Percentiles rank a stretch among this genome's conserved stretches.
These are phyloP conservation scores for Cicer bijugum DNA, from an alignment of 306 rosid species.

Conservation along the genomic window DNA sequence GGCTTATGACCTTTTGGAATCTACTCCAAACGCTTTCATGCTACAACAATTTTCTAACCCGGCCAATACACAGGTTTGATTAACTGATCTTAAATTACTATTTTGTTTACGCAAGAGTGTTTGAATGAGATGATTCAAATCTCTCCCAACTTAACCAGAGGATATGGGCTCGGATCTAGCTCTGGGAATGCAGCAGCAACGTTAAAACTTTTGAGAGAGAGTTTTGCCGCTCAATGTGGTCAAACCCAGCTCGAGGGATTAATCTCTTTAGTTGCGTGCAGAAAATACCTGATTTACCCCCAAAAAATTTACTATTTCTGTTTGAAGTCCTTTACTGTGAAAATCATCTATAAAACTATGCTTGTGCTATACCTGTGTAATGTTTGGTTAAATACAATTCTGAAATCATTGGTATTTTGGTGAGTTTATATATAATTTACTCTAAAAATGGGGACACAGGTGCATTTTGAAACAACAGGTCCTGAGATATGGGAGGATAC, in stretches of 20 bases:
- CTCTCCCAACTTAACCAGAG: too few species aligned
- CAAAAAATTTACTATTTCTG: neutral
- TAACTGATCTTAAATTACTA: neutral
- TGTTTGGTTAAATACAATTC: constrained; percentile 2
- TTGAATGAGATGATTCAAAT: too few species aligned
- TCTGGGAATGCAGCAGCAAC: too few species aligned
- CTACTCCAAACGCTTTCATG: constrained; percentile 81
- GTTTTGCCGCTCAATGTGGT: too few species aligned
- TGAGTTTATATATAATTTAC: constrained; percentile 37
- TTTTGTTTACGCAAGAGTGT: too few species aligned
- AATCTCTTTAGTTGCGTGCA: too few species aligned
- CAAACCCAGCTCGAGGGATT: too few species aligned
- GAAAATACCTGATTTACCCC: too few species aligned
- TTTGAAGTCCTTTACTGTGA: constrained; percentile 17
- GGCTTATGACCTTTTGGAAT: constrained; percentile 79
- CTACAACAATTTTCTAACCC: constrained; percentile 90
- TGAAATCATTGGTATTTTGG: constrained; percentile 28
- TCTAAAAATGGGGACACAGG: constrained; percentile 54
- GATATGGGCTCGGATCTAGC: too few species aligned
- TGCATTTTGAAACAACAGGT: constrained; percentile 95
- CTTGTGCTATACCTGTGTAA: constrained; percentile 12
- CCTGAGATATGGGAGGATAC: constrained; percentile 99
- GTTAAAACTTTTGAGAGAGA: too few species aligned
- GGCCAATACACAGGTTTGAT: constrained; percentile 84
- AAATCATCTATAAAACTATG: constrained; percentile 27